Conservation (phyloP, 805 yeast genomes). For the Zygoascus flipseniorum region DNA sequence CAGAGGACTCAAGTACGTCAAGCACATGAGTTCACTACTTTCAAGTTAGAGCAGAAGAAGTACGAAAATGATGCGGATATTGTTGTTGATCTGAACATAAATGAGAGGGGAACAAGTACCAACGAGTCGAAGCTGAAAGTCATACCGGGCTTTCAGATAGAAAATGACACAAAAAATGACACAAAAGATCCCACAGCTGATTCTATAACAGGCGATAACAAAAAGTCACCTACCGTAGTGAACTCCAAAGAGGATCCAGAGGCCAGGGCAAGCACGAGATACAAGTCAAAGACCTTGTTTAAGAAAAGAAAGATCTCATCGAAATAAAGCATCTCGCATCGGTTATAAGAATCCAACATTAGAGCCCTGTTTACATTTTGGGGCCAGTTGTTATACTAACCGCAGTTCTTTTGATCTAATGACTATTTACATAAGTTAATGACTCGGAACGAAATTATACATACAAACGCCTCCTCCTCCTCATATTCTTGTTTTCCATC, state of each 20-base stretch:
- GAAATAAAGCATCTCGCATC: not conserved
- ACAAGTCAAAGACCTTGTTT: not conserved
- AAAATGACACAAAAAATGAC: not conserved
- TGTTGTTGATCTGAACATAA: not conserved
- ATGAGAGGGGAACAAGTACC: not conserved
- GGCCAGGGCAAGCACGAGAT: too few species aligned
- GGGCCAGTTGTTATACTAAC: not conserved
- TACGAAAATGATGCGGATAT: not conserved
- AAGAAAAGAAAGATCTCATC: conserved; percentile 1
- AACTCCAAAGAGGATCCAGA: too few species aligned
- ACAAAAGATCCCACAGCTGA: not conserved
- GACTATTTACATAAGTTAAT: conserved; percentile 2
- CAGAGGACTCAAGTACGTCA: not conserved
- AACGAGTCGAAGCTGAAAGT: too few species aligned
- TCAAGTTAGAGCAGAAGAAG: conserved; percentile 9
- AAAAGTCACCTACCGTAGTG: not conserved
- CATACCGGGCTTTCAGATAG: too few species aligned
- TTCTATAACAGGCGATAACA: not conserved
- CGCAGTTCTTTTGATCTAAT: not conserved
- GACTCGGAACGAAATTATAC: not conserved
- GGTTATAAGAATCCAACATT: too few species aligned
- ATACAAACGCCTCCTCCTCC: not conserved
- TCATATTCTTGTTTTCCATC: not conserved
- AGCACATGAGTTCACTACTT: conserved; percentile 3
- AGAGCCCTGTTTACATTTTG: not conserved